These are phyloP conservation scores for Rhamnella rubrinervis DNA, from an alignment of 331 rosid genomes.

Conservation along the genomic window DNA sequence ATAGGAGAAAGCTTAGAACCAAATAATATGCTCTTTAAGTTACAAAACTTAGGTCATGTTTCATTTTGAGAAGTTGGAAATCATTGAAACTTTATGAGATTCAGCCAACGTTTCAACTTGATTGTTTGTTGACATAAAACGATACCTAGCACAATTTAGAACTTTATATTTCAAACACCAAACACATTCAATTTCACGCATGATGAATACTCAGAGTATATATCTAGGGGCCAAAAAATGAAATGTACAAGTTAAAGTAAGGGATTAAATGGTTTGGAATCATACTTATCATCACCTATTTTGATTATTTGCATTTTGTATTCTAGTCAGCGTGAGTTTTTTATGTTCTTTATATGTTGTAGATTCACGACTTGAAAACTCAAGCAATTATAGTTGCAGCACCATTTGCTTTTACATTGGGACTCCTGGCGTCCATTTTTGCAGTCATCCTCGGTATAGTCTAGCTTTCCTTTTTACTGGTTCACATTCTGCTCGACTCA, in stretches of 20 bases:
- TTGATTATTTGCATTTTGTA: constrained; percentile 7
- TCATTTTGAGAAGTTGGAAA: constrained; percentile 9
- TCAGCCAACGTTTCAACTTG: neutral
- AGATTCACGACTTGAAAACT: constrained; percentile 83
- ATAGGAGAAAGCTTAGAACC: constrained; percentile 14
- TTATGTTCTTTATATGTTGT: constrained; percentile 23
- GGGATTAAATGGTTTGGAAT: neutral
- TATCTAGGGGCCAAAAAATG: neutral
- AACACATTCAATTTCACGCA: neutral
- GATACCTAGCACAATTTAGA: neutral
- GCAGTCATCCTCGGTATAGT: constrained; percentile 74
- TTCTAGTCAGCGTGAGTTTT: constrained; percentile 1
- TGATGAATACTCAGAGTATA: neutral
- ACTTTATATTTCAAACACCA: neutral
- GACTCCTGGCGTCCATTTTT: constrained; percentile 74
- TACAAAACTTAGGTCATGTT: constrained; percentile 12
- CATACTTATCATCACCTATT: neutral
- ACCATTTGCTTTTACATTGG: constrained; percentile 86
- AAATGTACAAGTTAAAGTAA: neutral
- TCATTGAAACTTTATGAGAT: constrained; percentile 1
- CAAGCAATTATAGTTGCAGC: constrained; percentile 76
- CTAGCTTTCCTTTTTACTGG: constrained; percentile 13
- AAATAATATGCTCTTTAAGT: constrained; percentile 11
- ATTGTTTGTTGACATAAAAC: neutral
- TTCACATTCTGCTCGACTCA: neutral